Evolutionary conservation across 1,284 basidiomycete species (phyloP).

Genomic region (Ceratobasidium sp.): DNA sequence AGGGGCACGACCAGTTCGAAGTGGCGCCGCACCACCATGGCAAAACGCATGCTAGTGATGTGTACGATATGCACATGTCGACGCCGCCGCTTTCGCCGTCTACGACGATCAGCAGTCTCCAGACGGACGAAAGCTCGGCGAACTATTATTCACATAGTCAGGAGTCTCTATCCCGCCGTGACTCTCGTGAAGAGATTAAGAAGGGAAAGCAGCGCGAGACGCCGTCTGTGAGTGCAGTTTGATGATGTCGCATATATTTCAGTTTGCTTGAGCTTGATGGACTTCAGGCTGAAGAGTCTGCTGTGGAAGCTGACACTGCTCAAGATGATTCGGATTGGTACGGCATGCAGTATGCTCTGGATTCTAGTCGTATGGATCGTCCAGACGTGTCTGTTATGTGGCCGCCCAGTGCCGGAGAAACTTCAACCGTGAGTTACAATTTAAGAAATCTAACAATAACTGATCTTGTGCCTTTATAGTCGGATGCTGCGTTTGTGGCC

Average conservation of each 20-base stretch:
- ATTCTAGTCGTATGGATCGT: constrained; percentile 27
- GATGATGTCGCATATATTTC: background rate
- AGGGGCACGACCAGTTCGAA: background rate
- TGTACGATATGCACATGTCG: constrained; percentile 6
- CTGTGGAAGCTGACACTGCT: background rate
- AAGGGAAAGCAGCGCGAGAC: constrained; percentile 25
- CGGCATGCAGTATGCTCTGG: constrained; percentile 39
- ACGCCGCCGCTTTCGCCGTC: constrained; percentile 36
- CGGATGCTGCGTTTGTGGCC: constrained; percentile 39
- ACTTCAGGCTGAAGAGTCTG: background rate
- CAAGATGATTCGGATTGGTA: constrained; percentile 37
- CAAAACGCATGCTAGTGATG: background rate
- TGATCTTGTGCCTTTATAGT: constrained; percentile 9
- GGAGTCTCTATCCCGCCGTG: background rate
- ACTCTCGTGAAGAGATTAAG: constrained; percentile 19
- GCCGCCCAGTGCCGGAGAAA: constrained; percentile 36
- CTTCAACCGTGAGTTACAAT: constrained; percentile 23
- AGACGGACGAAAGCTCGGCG: constrained; percentile 15
- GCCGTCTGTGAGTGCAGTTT: constrained; percentile 5
- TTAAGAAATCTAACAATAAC: background rate
- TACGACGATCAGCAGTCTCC: constrained; percentile 38
- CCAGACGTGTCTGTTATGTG: constrained; percentile 15
- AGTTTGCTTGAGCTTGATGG: background rate
- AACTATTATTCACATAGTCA: background rate
- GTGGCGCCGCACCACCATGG: background rate